Evolutionary conservation across 2,329 filamentous ascomycete species (phyloP).

Genomic region (Ceratocystis lukuohia): DNA sequence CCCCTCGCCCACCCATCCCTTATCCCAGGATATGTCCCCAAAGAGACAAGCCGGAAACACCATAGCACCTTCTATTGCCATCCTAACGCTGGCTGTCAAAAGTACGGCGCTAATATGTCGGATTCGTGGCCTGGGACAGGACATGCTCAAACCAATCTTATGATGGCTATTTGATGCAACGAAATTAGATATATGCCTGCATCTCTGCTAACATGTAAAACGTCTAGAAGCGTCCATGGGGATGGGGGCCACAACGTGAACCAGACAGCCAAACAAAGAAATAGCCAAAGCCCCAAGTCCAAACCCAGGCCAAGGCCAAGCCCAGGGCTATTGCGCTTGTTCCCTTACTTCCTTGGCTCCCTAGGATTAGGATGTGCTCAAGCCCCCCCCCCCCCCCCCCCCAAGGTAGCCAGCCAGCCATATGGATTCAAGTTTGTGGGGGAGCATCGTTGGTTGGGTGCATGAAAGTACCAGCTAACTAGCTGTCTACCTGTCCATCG

Average conservation of each 20-base stretch:
- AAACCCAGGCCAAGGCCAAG: neutral
- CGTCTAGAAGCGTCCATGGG: neutral
- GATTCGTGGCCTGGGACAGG: neutral
- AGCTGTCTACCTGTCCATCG: neutral
- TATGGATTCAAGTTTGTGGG: conserved; percentile 1
- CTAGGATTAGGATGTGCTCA: neutral
- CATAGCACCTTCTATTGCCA: neutral
- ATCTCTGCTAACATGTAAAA: neutral
- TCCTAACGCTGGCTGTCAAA: neutral
- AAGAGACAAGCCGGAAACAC: neutral
- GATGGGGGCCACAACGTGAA: neutral
- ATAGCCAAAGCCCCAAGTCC: neutral
- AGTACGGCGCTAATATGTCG: neutral
- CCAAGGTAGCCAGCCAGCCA: neutral
- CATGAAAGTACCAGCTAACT: neutral
- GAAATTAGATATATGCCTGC: neutral
- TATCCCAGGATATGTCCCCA: neutral
- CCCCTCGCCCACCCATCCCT: neutral
- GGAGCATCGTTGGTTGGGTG: neutral
- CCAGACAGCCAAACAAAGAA: neutral
- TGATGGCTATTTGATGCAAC: neutral
- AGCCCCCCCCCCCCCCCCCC: neutral
- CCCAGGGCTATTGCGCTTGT: neutral
- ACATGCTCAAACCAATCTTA: neutral
- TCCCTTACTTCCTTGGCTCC: neutral